phyloP scores from a whole-genome alignment of 2,329 filamentous ascomycete genomes.

The Arthrobotrys musiformis region DNA sequence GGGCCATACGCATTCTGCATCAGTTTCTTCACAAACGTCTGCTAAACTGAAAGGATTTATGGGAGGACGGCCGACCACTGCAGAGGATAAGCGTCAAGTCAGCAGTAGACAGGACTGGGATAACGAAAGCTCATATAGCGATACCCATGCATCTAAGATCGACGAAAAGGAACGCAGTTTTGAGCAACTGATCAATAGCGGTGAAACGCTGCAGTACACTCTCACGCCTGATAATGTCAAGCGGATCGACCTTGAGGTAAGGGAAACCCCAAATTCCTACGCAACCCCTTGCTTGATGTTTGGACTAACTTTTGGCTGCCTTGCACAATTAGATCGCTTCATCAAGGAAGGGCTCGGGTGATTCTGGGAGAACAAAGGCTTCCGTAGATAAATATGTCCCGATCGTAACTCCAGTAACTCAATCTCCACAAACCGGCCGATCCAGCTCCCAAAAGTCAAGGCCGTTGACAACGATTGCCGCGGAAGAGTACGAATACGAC shows the following conservation, averaged over 20 bases:
- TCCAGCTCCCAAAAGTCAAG: conserved; percentile 43
- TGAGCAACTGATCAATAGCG: conserved; percentile 82
- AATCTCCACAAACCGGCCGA: conserved; percentile 26
- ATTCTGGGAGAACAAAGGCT: conserved; percentile 36
- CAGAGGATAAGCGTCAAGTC: conserved; percentile 49
- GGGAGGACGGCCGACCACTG: conserved; percentile 50
- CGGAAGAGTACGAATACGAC: conserved; percentile 46
- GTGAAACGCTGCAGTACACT: conserved; percentile 84
- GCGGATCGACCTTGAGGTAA: conserved; percentile 72
- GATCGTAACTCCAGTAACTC: conserved; percentile 11
- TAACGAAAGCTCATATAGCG: conserved; percentile 66
- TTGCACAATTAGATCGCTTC: conserved; percentile 46
- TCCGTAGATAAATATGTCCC: conserved; percentile 44
- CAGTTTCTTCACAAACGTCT: conserved; percentile 60
- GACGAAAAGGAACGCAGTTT: conserved; percentile 76
- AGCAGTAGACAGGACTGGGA: conserved; percentile 65
- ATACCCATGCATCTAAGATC: conserved; percentile 59
- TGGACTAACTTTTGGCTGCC: conserved; percentile 39
- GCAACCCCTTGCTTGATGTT: conserved; percentile 30
- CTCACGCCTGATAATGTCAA: conserved; percentile 83
- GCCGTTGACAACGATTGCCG: conserved; percentile 45
- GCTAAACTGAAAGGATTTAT: conserved; percentile 64
- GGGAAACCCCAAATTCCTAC: conserved; percentile 21
- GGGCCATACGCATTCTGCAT: conserved; percentile 60
- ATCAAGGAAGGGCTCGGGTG: conserved; percentile 52